Base-by-base conservation (phyloP, 495 filamentous ascomycete species). In the Penicillium herquei region DNA sequence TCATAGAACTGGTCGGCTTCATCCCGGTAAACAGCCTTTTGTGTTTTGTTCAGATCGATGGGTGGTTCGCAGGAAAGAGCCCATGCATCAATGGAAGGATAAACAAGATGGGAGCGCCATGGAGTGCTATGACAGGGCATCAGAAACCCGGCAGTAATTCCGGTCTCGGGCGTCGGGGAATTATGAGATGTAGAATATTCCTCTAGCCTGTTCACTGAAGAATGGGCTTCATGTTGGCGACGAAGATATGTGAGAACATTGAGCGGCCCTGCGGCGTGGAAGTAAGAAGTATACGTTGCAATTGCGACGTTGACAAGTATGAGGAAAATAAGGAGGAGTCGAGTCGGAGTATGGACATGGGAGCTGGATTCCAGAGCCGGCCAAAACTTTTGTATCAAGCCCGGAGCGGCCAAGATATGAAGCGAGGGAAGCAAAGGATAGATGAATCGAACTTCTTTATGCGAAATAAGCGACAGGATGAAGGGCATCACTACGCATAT, bases 381-480 rank as follows among this genome's bases (percentile, higher is more conserved):
- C 39, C 78, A 78, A 62, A 92, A 92, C 72, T 88, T 92, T 31
- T 77, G 72, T 3, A 82, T 74, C 21, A 90, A 71, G 17, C 85
- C 80, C 1, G 83, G 80, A 0, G 91, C 89, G 4, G 87, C 81
- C 43, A 98, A 77, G 60, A 95, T 76, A 67, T 96, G 91, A 11
- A 98, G 79, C 14, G 87, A 78, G 5, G 94, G 94, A 0, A 98
- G 80, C 34, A 98, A 81, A 6, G 94, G 95, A 65, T 96, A 96
- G 57, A 98, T 88, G 73, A 98, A 98, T 57, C 94, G 90, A 56
- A 96, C 89, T 82, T 98, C 94, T 71, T 98, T 98, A 74, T 98
- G 94, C 31, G 93, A 85, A 52, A 98, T 87, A 11, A 89, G 55
- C 7, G 90, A 95, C 17, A 98, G 82, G 18, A 75, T 66, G 0